Base-by-base conservation (phyloP, 345 rosid species). In the Mallotus nudiflorus region DNA sequence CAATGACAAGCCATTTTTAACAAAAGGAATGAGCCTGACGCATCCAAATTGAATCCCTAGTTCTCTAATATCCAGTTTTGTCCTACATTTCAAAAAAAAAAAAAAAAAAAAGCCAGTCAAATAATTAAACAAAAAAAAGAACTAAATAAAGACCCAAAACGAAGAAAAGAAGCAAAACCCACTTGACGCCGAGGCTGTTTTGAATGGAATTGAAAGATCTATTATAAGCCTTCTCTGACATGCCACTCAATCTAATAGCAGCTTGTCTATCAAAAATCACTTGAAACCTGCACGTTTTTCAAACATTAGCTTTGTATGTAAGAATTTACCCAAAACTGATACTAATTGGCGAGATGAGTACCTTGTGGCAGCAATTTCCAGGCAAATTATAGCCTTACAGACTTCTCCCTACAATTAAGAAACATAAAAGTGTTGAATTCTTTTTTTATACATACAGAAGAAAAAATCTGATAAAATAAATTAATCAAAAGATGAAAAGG, bases 31-130 rank as follows among this genome's bases (percentile, higher is more conserved):
- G 28, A 95, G 88, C 83, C 98, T 82, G 24, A 92, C 85, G 57
- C 98, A 95, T 1, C 97, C 99, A 69, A 95, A 95, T 35, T 84
- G 97, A 82, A 95, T 79, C 52, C 91, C 99, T 66, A 95, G 66
- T 68, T 92, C 92, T 68, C 92, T 88, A 3, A 86, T 51, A 78
- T 89, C 96, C 62, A 94, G 67, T 48, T 86, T 87, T 58, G 81
- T 81, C 86, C 98, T 94, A 57, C 63, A 15, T 25, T 5, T 25
- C 59, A 56, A 0, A 25, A 51, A n/a, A 6, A 7, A 51, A 18
- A 19, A 51, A 2, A 24, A 12, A 33, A 25, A 18, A 24, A 33
- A 33, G 37, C 37, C 6, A 33, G 6, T 33, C 37, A 33, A 33
- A 33, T 33, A 33, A 33, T 48, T 15, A 8, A 1, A 29, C 3